These are phyloP conservation scores for Paramecium pentaurelia DNA, from an alignment of 73 alveolate genomes.

Conservation along the genomic window DNA sequence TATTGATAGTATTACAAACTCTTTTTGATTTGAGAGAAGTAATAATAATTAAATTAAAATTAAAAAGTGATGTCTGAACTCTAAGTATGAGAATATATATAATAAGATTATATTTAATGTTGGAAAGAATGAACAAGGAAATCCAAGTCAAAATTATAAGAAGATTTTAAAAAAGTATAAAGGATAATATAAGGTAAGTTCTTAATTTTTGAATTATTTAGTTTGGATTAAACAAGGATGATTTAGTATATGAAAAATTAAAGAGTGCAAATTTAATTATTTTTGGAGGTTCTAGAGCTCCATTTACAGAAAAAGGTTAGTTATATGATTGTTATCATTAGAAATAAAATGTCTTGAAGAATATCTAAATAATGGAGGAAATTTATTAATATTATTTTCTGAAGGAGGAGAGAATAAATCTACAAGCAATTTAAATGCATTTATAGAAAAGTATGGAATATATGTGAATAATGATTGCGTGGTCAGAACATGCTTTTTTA, in stretches of 20 bases:
- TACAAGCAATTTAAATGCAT: constrained; percentile 87
- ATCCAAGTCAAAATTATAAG: constrained; percentile 36
- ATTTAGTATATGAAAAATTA: constrained; percentile 62
- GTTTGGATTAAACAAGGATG: constrained; percentile 59
- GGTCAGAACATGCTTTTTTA: constrained; percentile 82
- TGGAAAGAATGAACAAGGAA: constrained; percentile 45
- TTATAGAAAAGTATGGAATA: constrained; percentile 88
- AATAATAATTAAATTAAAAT: neutral
- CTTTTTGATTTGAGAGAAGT: neutral
- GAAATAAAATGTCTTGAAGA: constrained; percentile 88
- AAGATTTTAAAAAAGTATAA: constrained; percentile 48
- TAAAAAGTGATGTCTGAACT: neutral
- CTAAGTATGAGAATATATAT: neutral
- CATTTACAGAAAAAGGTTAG: constrained; percentile 62
- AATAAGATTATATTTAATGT: constrained; percentile 46
- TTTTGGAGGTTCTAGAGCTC: constrained; percentile 72
- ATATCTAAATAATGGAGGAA: constrained; percentile 91
- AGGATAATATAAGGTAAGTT: constrained; percentile 48
- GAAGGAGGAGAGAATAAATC: constrained; percentile 96
- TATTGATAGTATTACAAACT: neutral
- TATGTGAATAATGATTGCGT: constrained; percentile 87
- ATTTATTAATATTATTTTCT: constrained; percentile 75
- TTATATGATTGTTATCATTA: neutral
- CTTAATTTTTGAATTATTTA: neutral
- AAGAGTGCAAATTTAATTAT: constrained; percentile 65